Conservation (phyloP, 805 yeast species). For the Clavispora carvajalis region DNA sequence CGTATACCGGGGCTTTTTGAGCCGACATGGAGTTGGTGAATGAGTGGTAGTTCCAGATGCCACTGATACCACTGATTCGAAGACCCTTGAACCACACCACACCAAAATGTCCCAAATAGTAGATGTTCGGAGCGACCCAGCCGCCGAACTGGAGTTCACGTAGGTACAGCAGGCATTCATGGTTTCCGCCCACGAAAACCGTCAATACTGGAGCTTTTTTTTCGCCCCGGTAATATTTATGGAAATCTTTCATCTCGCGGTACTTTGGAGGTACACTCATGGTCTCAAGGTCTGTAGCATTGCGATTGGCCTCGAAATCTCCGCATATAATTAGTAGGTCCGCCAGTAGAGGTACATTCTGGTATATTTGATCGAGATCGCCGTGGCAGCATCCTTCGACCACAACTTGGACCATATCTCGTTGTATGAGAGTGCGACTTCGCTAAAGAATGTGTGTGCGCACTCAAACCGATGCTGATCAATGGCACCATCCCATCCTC, state of each 20-base stretch:
- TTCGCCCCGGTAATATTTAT: conserved; percentile 57
- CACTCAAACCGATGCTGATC: too few species aligned
- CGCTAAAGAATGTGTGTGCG: too few species aligned
- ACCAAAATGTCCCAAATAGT: conserved; percentile 75
- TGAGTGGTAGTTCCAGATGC: conserved; percentile 56
- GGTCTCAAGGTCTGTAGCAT: conserved; percentile 55
- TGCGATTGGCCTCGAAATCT: conserved; percentile 81
- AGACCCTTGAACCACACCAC: conserved; percentile 72
- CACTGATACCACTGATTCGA: conserved; percentile 77
- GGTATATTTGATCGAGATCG: conserved; percentile 56
- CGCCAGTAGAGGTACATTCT: conserved; percentile 10
- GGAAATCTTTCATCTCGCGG: conserved; percentile 72
- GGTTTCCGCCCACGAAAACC: conserved; percentile 90
- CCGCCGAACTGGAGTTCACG: conserved; percentile 79
- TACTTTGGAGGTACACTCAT: conserved; percentile 80
- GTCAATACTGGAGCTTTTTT: conserved; percentile 70
- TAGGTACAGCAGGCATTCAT: conserved; percentile 80
- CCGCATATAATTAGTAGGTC: conserved; percentile 72
- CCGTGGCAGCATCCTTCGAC: conserved; percentile 93
- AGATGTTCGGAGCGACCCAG: conserved; percentile 86
- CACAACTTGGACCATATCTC: conserved; percentile 47
- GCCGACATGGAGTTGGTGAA: conserved; percentile 14
- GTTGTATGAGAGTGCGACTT: too few species aligned
- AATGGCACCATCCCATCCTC: too few species aligned
- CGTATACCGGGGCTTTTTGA: conserved; percentile 3